phyloP scores from a whole-genome alignment of 306 rosid genomes.

The Chamaecrista fasciculata region DNA sequence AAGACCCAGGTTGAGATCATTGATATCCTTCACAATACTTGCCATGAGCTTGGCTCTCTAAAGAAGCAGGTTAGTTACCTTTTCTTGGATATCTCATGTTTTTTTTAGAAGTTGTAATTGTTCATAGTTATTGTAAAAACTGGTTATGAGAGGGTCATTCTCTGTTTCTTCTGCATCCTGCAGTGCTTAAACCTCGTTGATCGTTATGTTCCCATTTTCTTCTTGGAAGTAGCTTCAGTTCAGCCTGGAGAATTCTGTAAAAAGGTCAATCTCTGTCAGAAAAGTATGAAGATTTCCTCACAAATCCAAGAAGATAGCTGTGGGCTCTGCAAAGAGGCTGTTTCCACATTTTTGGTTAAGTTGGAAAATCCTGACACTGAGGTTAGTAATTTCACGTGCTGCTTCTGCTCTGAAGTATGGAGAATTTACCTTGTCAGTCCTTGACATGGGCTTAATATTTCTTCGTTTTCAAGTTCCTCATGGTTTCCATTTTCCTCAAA shows the following conservation, averaged over 20 bases:
- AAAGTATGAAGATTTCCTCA: constrained; percentile 42
- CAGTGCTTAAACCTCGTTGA: constrained; percentile 78
- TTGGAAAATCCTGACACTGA: constrained; percentile 79
- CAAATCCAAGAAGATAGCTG: constrained; percentile 60
- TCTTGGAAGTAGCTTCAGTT: constrained; percentile 52
- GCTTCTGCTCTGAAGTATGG: background rate
- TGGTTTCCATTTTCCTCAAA: background rate
- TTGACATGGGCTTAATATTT: background rate
- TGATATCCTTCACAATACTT: constrained; percentile 43
- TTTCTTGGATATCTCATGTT: background rate
- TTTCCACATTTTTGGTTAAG: constrained; percentile 57
- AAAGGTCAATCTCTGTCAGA: constrained; percentile 48
- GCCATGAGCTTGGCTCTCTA: constrained; percentile 38
- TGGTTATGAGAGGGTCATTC: background rate
- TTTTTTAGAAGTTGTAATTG: background rate
- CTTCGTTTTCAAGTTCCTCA: background rate
- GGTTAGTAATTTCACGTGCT: constrained; percentile 46
- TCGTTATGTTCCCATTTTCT: constrained; percentile 64
- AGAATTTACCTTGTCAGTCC: constrained; percentile 12
- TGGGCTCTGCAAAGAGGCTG: constrained; percentile 58
- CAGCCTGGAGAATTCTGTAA: constrained; percentile 57
- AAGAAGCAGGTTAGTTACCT: constrained; percentile 44
- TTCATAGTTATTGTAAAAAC: constrained; percentile 1
- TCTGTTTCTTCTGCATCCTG: constrained; percentile 14
- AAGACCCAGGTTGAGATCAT: constrained; percentile 58